Base-by-base conservation (phyloP, 1,139 yeast genomes). In the Lodderomyces oxycetoniae region DNA sequence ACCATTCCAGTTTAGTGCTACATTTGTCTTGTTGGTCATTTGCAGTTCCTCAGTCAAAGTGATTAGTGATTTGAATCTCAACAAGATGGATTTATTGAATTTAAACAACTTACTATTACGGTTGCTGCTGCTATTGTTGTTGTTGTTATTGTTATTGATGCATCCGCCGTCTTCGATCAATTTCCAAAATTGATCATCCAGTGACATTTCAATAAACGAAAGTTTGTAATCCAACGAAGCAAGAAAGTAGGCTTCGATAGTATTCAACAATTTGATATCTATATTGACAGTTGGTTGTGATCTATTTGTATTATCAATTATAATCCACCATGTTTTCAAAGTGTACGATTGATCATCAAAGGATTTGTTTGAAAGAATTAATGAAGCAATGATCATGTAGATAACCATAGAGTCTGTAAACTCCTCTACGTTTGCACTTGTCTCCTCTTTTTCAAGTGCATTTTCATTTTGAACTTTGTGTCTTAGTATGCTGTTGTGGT, bases 281-380 rank as follows among this genome's bases (percentile, higher is more conserved):
- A 43, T 20, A 10, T 26, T 31, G n/a, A 41, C 30, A 16, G 22
- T 26, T 6, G 23, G 26, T 14, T 10, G 7, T 12, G 9, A 14
- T 6, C 14, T 6, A 6, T 17, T 4, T 16, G 45, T 37, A 19
- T 38, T 43, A 11, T 40, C 35, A 12, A 43, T 43, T 8, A 43
- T 43, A n/a, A 43, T 50, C 24, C 49, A 38, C 79, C 79, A 73
- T 4, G 78, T 73, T 42, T 71, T 71, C 42, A 71, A 55, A 1
- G 77, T 71, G 42, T 71, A 73, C 32, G 72, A 66, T 37, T 70
- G 74, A 45, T 73, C 79, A 47, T 73, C 75, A 38, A 55, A 61
- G 11, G 67, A 55, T 48, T 73, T 73, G 49, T 73, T 73, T 24
- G 76, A 56, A 13, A 73, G 50, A 35, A 73, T 57, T 31, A 72